phyloP scores from a whole-genome alignment of 1,284 basidiomycete species.

The Ganoderma multipileum region DNA sequence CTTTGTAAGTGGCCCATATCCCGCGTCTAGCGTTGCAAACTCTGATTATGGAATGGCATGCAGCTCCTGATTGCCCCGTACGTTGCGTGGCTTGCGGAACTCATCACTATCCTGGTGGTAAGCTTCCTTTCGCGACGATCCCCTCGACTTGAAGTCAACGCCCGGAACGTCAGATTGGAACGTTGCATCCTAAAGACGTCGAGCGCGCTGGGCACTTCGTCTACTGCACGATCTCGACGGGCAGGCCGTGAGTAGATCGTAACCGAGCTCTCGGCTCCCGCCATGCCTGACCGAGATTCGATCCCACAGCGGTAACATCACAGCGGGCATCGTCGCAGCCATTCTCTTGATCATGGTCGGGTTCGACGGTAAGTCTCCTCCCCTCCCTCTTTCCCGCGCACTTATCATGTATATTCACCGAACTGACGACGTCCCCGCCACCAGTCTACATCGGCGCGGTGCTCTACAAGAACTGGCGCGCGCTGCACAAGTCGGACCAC shows the following conservation, averaged over 20 bases:
- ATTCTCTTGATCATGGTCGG: conserved; percentile 27
- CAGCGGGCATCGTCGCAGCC: conserved; percentile 23
- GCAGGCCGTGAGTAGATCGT: conserved; percentile 24
- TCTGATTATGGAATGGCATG: not conserved
- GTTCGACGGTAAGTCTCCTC: conserved; percentile 21
- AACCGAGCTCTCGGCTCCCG: not conserved
- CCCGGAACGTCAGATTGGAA: conserved; percentile 18
- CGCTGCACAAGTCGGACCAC: conserved; percentile 27
- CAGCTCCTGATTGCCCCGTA: not conserved
- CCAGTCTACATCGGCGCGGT: conserved; percentile 28
- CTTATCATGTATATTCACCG: not conserved
- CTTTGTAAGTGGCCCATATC: conserved; percentile 16
- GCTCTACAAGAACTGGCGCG: conserved; percentile 32
- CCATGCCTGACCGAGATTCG: not conserved
- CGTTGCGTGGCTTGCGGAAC: conserved; percentile 28
- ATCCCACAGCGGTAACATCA: conserved; percentile 25
- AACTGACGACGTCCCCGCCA: not conserved
- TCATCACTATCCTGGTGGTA: conserved; percentile 29
- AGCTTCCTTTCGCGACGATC: not conserved
- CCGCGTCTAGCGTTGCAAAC: not conserved
- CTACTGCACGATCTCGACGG: conserved; percentile 31
- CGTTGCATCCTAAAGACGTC: conserved; percentile 19
- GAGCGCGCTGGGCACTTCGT: conserved; percentile 25
- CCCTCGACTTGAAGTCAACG: too few relatives aligned
- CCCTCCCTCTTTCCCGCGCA: not conserved